phyloP scores from a whole-genome alignment of 2,329 filamentous ascomycete genomes.

The Neopestalotiopsis sp. region DNA sequence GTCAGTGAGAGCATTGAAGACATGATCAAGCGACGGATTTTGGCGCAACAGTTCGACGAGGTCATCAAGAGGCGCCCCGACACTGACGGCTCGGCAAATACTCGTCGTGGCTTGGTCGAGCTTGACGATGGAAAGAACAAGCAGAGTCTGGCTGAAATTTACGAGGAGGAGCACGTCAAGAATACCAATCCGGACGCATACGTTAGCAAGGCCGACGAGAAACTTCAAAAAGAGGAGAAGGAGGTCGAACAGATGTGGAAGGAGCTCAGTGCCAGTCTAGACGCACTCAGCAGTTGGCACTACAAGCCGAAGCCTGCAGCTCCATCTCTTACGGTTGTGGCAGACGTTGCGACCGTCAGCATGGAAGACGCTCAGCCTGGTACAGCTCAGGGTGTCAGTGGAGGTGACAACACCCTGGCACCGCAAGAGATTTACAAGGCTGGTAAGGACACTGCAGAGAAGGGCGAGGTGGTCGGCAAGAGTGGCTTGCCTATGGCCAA shows the following conservation, averaged over 20 bases:
- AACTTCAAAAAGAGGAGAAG: constrained; percentile 79
- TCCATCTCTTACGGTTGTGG: constrained; percentile 82
- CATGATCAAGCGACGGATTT: constrained; percentile 90
- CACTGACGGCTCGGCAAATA: constrained; percentile 60
- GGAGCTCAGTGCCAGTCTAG: constrained; percentile 78
- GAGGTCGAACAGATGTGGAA: constrained; percentile 87
- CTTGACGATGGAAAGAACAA: constrained; percentile 88
- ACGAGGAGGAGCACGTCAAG: constrained; percentile 90
- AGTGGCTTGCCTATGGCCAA: constrained; percentile 78
- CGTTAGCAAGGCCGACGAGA: constrained; percentile 82
- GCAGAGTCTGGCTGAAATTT: constrained; percentile 88
- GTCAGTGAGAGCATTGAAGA: constrained; percentile 90
- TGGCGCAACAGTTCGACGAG: constrained; percentile 91
- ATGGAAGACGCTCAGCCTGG: constrained; percentile 97
- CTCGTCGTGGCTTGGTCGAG: constrained; percentile 76
- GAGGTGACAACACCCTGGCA: constrained; percentile 77
- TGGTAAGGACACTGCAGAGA: constrained; percentile 67
- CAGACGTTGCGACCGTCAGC: constrained; percentile 86
- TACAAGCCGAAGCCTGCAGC: constrained; percentile 89
- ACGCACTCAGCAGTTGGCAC: constrained; percentile 91
- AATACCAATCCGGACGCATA: constrained; percentile 78
- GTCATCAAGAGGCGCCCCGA: constrained; percentile 83
- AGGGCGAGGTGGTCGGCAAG: constrained; percentile 77
- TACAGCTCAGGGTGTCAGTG: constrained; percentile 75
- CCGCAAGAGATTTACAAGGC: constrained; percentile 93